phyloP scores from a whole-genome alignment of 1,284 basidiomycete genomes.

The Amylostereum chailletii region DNA sequence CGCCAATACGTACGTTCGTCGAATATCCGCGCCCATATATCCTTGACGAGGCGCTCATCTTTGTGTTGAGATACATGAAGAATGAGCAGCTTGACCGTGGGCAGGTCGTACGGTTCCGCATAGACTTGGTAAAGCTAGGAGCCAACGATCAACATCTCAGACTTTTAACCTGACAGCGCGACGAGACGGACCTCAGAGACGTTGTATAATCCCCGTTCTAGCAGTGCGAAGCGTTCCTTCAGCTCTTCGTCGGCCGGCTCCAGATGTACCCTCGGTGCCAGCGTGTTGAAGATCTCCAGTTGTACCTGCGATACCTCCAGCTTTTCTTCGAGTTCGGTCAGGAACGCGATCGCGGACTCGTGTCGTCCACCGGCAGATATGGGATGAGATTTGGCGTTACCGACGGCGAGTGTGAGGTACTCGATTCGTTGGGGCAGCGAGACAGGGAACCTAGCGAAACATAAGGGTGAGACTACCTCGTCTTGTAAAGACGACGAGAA shows the following conservation, averaged over 20 bases:
- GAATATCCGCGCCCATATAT: conserved; percentile 87
- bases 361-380: conserved; percentile 66
- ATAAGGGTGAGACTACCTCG: conserved; percentile 4
- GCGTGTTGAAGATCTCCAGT: conserved; percentile 71
- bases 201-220: conserved; percentile 51
- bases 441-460: conserved; percentile 49
- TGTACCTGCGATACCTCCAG: conserved; percentile 97
- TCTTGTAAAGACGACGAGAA: conserved; percentile 1
- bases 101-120: conserved; percentile 81
- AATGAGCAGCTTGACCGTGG: conserved; percentile 83
- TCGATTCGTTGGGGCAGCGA: conserved; percentile 71
- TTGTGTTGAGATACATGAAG: conserved; percentile 90
- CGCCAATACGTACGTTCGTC: conserved; percentile 50
- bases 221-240: conserved; percentile 42
- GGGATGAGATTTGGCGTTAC: conserved; percentile 92
- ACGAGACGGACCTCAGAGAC: conserved; percentile 55
- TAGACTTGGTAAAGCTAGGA: conserved; percentile 80
- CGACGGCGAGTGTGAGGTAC: conserved; percentile 88
- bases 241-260: conserved; percentile 33
- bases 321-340: conserved; percentile 91
- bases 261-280: conserved; percentile 49
- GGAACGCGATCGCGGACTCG: conserved; percentile 84
- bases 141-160: background rate
- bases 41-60: conserved; percentile 72
- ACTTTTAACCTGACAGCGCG: background rate